These are phyloP conservation scores for Parsonsia alboflavescens DNA, from an alignment of 257 asterid species.

Conservation along the genomic window DNA sequence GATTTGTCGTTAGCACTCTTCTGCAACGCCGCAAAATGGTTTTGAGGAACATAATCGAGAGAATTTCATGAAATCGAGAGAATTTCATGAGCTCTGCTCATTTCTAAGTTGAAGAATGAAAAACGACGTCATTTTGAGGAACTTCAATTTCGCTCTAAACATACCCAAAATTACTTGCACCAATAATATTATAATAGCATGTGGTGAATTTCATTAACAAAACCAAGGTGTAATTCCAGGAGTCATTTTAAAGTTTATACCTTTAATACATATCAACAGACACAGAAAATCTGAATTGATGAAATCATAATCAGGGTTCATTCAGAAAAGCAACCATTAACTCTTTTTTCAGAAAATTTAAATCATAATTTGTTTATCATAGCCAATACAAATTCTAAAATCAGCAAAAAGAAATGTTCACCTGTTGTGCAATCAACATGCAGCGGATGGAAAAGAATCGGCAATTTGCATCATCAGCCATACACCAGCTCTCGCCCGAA, in stretches of 20 bases:
- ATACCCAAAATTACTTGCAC: too few relatives aligned
- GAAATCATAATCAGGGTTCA: neutral
- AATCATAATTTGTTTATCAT: neutral
- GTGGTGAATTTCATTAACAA: too few relatives aligned
- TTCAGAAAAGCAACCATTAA: neutral
- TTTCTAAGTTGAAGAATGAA: too few relatives aligned
- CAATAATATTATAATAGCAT: too few relatives aligned
- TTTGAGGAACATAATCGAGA: too few relatives aligned
- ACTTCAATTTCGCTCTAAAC: too few relatives aligned
- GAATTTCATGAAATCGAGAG: too few relatives aligned
- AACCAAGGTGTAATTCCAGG: neutral
- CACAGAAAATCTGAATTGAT: neutral
- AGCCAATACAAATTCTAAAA: neutral
- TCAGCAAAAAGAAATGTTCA: neutral
- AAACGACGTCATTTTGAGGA: too few relatives aligned
- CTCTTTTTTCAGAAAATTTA: neutral
- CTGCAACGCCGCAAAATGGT: too few relatives aligned
- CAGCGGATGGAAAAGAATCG: neutral
- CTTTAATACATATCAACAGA: neutral
- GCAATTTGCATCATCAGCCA: neutral
- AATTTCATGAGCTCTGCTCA: too few relatives aligned
- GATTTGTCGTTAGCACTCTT: too few relatives aligned
- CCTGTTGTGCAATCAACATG: neutral
- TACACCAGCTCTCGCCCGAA: too few relatives aligned
- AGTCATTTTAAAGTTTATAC: neutral